Conservation (phyloP, 352 stramenopile genomes). For the Elongisporangium undulatum region DNA sequence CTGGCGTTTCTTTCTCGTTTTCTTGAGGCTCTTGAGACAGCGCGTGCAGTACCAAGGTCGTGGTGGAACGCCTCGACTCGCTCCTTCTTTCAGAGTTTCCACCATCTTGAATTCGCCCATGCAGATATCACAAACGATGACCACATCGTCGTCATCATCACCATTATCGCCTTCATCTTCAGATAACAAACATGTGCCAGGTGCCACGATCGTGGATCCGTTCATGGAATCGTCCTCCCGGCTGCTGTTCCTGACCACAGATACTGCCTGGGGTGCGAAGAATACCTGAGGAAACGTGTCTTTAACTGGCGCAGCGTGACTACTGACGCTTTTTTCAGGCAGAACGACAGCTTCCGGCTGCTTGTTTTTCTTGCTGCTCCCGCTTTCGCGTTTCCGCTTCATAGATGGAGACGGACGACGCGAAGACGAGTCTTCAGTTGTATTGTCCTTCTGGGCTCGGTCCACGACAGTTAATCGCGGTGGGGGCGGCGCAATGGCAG, state of each 20-base stretch:
- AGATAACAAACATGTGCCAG: background rate
- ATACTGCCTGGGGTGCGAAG: background rate
- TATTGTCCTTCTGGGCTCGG: background rate
- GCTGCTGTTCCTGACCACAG: background rate
- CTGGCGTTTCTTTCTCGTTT: slow-evolving; percentile 72
- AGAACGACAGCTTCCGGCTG: background rate
- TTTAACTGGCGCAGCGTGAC: background rate
- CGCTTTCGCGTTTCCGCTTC: background rate
- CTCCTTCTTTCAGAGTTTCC: slow-evolving; percentile 27
- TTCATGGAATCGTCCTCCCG: background rate
- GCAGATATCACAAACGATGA: slow-evolving; percentile 80
- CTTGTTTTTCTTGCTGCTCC: background rate
- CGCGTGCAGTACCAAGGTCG: slow-evolving; percentile 70
- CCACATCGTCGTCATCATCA: slow-evolving; percentile 31
- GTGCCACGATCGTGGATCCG: background rate
- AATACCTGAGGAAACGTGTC: background rate
- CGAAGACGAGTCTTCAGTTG: background rate
- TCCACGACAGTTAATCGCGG: background rate
- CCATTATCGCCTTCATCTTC: slow-evolving; percentile 40
- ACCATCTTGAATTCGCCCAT: slow-evolving; percentile 69
- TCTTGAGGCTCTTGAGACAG: slow-evolving; percentile 66
- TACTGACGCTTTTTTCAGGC: background rate
- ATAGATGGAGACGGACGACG: background rate
- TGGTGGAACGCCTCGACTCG: slow-evolving; percentile 27
- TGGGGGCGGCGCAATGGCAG: background rate